phyloP scores from a whole-genome alignment of 2,329 filamentous ascomycete genomes.

The Claviceps purpurea region DNA sequence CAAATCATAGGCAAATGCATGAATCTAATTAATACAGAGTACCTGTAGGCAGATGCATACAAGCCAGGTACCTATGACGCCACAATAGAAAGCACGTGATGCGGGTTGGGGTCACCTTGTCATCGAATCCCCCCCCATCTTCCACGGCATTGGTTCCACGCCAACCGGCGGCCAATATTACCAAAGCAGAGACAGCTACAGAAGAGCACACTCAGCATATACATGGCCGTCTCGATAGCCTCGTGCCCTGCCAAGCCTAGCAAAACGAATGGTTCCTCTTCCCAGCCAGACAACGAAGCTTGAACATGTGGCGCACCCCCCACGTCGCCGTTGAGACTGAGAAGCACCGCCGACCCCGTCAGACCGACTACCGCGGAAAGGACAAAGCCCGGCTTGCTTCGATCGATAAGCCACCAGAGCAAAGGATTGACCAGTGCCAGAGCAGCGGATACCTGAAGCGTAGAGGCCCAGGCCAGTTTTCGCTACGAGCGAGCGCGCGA shows the following conservation, averaged over 20 bases:
- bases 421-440: constrained; percentile 85
- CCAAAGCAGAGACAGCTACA: constrained; percentile 94
- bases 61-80: neutral
- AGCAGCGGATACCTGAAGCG: constrained; percentile 81
- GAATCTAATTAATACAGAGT: too few relatives aligned
- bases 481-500: constrained; percentile 37
- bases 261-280: constrained; percentile 13
- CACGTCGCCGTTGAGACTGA: constrained; percentile 65
- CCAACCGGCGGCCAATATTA: constrained; percentile 75
- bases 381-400: constrained; percentile 71
- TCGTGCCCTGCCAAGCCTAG: constrained; percentile 48
- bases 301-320: constrained; percentile 51
- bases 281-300: neutral
- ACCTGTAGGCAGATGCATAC: too few relatives aligned
- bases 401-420: constrained; percentile 92
- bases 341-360: constrained; percentile 57
- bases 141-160: constrained; percentile 30
- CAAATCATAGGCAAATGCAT: too few relatives aligned
- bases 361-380: constrained; percentile 64
- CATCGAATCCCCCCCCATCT: constrained; percentile 32
- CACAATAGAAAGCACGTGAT: too few relatives aligned
- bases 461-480: constrained; percentile 84
- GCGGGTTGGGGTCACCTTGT: neutral
- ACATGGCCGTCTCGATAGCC: constrained; percentile 60
- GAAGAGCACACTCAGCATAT: constrained; percentile 88